Conservation (phyloP, 176 grass and related monocot genomes). For the Puya raimondii region DNA sequence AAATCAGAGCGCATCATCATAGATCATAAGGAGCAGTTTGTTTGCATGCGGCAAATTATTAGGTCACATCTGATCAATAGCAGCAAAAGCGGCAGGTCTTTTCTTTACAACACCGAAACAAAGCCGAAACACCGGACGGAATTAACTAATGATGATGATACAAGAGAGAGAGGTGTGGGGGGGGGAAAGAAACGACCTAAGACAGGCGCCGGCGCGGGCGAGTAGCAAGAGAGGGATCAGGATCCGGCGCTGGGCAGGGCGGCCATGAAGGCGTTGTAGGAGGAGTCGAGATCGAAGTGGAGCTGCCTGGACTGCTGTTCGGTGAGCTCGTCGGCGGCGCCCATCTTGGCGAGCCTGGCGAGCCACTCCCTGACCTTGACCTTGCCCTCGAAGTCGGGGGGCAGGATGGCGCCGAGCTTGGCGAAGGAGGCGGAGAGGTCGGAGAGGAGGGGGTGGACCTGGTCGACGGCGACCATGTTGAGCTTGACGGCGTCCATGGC, state of each 20-base stretch:
- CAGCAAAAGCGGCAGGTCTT: too few relatives aligned
- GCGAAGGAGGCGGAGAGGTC: constrained; percentile 77
- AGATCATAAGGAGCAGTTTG: too few relatives aligned
- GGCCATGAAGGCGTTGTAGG: constrained; percentile 77
- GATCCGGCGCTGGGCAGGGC: constrained; percentile 57
- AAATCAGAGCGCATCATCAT: too few relatives aligned
- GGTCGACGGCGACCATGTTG: constrained; percentile 92
- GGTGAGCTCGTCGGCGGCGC: constrained; percentile 81
- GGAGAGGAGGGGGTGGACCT: constrained; percentile 83
- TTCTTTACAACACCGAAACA: too few relatives aligned
- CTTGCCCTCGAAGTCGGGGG: constrained; percentile 83
- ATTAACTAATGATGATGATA: too few relatives aligned
- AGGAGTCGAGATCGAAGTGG: constrained; percentile 85
- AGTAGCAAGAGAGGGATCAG: constrained; percentile 18
- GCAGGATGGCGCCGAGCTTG: constrained; percentile 54
- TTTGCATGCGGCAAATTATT: too few relatives aligned
- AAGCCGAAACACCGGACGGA: too few relatives aligned
- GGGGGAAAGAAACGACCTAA: neutral
- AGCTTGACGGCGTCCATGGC: constrained; percentile 94
- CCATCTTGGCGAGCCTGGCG: constrained; percentile 72
- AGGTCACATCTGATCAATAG: too few relatives aligned
- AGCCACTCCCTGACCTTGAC: constrained; percentile 87
- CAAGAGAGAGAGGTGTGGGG: too few relatives aligned
- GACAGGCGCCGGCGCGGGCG: neutral
- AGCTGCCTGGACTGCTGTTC: constrained; percentile 93